Conservation (phyloP, 306 rosid genomes). For the Gynostemma pentaphyllum region DNA sequence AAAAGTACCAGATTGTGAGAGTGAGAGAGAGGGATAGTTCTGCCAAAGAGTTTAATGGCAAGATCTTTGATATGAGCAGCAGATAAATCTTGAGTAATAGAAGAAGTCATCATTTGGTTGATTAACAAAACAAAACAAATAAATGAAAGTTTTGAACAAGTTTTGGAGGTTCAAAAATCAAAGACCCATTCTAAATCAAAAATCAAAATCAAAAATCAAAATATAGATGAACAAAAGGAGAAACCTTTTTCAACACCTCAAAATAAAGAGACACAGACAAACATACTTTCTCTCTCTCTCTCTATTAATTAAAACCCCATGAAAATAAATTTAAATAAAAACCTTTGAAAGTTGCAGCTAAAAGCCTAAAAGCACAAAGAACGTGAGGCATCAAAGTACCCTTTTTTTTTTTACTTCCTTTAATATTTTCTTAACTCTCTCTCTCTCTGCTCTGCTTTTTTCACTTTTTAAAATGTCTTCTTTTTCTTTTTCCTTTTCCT, state of each 20-base stretch:
- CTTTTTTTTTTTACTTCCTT: slow-evolving; percentile 7
- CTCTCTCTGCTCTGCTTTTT: not conserved
- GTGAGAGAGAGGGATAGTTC: slow-evolving; percentile 38
- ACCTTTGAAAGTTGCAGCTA: slow-evolving; percentile 18
- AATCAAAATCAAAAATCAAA: too few relatives aligned
- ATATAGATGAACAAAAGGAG: slow-evolving; percentile 5
- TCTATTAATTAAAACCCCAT: not conserved
- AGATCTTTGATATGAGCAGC: slow-evolving; percentile 20
- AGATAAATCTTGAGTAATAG: not conserved
- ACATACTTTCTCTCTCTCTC: not conserved
- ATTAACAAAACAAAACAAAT: too few relatives aligned
- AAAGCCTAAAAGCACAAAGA: slow-evolving; percentile 67
- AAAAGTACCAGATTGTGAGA: not conserved
- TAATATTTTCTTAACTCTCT: not conserved
- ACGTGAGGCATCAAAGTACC: slow-evolving; percentile 52
- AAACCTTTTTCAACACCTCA: not conserved
- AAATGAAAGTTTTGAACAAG: not conserved
- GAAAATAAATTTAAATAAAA: not conserved
- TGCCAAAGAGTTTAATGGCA: slow-evolving; percentile 55
- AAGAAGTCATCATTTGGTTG: not conserved
- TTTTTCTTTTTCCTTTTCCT: not conserved
- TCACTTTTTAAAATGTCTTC: not conserved
- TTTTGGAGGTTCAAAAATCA: slow-evolving; percentile 10
- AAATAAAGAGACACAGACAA: slow-evolving; percentile 3
- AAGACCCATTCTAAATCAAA: slow-evolving; percentile 17